Base-by-base conservation (phyloP, 306 rosid genomes). In the Corylus heterophylla region DNA sequence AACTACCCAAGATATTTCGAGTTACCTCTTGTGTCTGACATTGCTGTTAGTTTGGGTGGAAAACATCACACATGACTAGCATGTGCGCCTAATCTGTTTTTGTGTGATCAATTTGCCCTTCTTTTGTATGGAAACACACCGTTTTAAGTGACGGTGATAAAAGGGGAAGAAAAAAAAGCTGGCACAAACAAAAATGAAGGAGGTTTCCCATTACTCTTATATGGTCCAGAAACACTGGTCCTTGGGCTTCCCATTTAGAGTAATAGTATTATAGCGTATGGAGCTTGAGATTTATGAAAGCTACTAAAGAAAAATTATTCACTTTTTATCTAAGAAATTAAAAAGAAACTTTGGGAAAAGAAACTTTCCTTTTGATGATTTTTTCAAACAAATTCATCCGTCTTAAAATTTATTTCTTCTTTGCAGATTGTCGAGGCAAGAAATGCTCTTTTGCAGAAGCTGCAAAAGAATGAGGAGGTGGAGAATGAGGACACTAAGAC, bases 361-460 rank as follows among this genome's bases (percentile, higher is more conserved):
- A 25, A 59, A 59, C 12, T 59, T 8, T 27, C 8, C 14, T 39
- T 18, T 31, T 11, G 47, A 35, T 5, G 6, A 4, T 20, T 22
- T 58, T 1, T 52, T 54, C 51, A 39, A 48, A 75, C 51, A 62
- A 27, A 58, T 10, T 13, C 47, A 13, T 37, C 39, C 17, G 16
- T 22, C 58, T 39, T 56, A 16, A 74, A 69, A 22, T 12, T 2
- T 9, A n/a, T 71, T 45, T 48, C 74, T 49, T 80, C 58, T 78
- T 75, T 58, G 83, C 85, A 95, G 99, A 89, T 95, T 89, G 59
- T 91, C 74, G 94, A 93, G 79, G 89, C 89, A 82, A 91, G 98
- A 83, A 82, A 89, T 20, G 69, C 10, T 48, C 92, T 90, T 82
- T 84, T 91, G 73, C 88, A 77, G 75, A 83, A 87, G 80, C 87